phyloP scores from a whole-genome alignment of 2,329 filamentous ascomycete species.

The Aspergillus melleus region DNA sequence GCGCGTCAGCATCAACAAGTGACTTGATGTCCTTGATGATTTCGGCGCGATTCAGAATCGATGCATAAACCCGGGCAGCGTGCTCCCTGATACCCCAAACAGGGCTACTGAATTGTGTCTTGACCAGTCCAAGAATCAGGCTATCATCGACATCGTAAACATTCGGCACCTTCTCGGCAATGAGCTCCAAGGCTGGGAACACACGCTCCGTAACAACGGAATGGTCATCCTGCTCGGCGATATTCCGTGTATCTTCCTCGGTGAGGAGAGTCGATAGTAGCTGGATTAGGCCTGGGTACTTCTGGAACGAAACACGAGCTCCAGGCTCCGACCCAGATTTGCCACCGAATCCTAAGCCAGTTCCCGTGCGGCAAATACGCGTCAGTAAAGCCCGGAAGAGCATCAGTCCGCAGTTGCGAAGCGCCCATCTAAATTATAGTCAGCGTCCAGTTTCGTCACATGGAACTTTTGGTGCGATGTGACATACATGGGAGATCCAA shows the following conservation, averaged over 20 bases:
- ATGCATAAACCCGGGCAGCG: conserved; percentile 45
- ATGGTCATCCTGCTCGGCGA: conserved; percentile 23
- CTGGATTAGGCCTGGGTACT: conserved; percentile 40
- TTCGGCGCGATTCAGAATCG: conserved; percentile 33
- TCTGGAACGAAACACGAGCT: conserved; percentile 40
- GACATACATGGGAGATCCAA: conserved; percentile 73
- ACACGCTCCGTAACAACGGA: conserved; percentile 43
- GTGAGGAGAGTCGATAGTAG: conserved; percentile 38
- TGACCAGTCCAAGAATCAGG: conserved; percentile 33
- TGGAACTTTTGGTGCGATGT: not conserved
- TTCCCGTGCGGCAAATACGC: conserved; percentile 52
- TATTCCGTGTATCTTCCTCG: conserved; percentile 19
- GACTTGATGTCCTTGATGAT: conserved; percentile 31
- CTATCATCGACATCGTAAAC: conserved; percentile 32
- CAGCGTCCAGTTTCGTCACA: conserved; percentile 10
- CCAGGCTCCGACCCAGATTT: conserved; percentile 46
- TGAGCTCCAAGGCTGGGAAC: conserved; percentile 48
- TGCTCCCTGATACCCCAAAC: conserved; percentile 50
- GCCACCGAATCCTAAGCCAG: conserved; percentile 50
- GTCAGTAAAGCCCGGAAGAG: conserved; percentile 82
- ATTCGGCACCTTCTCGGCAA: conserved; percentile 44
- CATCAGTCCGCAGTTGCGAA: conserved; percentile 89
- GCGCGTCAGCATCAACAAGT: conserved; percentile 23
- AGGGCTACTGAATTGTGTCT: conserved; percentile 41
- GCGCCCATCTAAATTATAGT: conserved; percentile 68